Conservation (phyloP, 805 yeast species). For the Yamadazyma scolyti region DNA sequence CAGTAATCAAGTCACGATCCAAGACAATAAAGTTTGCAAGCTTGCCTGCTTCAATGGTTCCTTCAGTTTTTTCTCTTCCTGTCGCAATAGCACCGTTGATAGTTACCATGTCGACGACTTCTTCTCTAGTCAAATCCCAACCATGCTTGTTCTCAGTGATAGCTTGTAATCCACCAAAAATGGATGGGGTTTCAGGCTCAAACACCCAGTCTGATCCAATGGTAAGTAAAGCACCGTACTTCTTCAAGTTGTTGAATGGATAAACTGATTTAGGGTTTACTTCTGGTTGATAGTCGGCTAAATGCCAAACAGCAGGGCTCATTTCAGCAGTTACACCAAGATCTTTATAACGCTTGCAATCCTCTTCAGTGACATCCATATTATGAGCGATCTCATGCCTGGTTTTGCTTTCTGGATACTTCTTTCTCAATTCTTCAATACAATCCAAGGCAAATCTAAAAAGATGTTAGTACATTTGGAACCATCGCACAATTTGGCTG, state of each 20-base stretch:
- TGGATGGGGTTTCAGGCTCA: slow-evolving; percentile 22
- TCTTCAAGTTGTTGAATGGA: slow-evolving; percentile 18
- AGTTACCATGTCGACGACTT: slow-evolving; percentile 17
- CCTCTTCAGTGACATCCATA: slow-evolving; percentile 19
- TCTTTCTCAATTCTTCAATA: slow-evolving; percentile 18
- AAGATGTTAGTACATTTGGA: too few relatives aligned
- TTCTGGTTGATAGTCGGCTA: slow-evolving; percentile 21
- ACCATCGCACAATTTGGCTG: too few relatives aligned
- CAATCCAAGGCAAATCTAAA: slow-evolving; percentile 20
- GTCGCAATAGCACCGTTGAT: slow-evolving; percentile 19
- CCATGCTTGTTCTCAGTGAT: slow-evolving; percentile 21
- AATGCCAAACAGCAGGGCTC: slow-evolving; percentile 22
- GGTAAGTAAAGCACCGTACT: slow-evolving; percentile 18
- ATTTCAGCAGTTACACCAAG: slow-evolving; percentile 22
- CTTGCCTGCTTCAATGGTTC: slow-evolving; percentile 17
- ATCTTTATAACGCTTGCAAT: slow-evolving; percentile 16
- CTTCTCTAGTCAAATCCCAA: slow-evolving; percentile 19
- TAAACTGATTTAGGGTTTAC: slow-evolving; percentile 19
- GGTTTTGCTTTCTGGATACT: slow-evolving; percentile 17
- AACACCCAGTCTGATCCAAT: slow-evolving; percentile 24
- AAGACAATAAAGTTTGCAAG: slow-evolving; percentile 18
- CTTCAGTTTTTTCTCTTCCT: slow-evolving; percentile 15
- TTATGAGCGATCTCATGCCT: slow-evolving; percentile 22
- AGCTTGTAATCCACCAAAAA: slow-evolving; percentile 21
- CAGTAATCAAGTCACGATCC: slow-evolving; percentile 17